These are phyloP conservation scores for Pestalotiopsis sp. DNA, from an alignment of 2,329 filamentous ascomycete genomes.

Conservation along the genomic window DNA sequence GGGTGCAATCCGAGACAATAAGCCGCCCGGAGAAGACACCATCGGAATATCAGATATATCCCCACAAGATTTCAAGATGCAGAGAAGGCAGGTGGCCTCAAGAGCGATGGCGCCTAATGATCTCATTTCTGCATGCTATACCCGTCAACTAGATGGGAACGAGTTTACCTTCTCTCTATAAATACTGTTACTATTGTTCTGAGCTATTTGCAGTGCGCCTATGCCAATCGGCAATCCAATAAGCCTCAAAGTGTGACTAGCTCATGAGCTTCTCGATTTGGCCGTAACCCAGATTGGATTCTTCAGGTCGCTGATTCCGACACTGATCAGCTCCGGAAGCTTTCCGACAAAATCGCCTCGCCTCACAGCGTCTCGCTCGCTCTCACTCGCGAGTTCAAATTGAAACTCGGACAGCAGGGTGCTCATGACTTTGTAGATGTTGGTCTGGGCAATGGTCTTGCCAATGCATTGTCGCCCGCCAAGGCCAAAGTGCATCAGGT, in stretches of 20 bases:
- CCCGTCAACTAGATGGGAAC: too few species aligned
- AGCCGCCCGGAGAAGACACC: too few species aligned
- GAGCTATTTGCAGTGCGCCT: too few species aligned
- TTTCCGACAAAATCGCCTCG: conserved; percentile 3
- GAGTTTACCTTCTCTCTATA: too few species aligned
- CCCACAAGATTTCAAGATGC: too few species aligned
- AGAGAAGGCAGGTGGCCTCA: too few species aligned
- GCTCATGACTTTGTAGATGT: conserved; percentile 9
- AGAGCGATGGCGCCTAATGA: too few species aligned
- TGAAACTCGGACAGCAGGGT: conserved; percentile 1
- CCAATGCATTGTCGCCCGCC: conserved; percentile 3
- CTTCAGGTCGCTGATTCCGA: conserved; percentile 1
- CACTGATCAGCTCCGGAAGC: conserved; percentile 5
- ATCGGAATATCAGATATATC: too few species aligned
- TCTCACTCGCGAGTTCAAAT: not conserved
- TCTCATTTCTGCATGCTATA: too few species aligned
- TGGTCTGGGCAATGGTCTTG: conserved; percentile 6
- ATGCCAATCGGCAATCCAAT: too few species aligned
- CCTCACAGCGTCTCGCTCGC: not conserved
- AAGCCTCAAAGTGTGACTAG: not conserved
- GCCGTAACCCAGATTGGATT: conserved; percentile 3
- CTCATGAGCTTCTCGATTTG: not conserved
- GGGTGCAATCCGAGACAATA: too few species aligned
- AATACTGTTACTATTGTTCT: too few species aligned
- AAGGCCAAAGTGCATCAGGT: conserved; percentile 8